These are phyloP conservation scores for Colletotrichum sp. DNA, from an alignment of 2,329 filamentous ascomycete species.

Conservation along the genomic window DNA sequence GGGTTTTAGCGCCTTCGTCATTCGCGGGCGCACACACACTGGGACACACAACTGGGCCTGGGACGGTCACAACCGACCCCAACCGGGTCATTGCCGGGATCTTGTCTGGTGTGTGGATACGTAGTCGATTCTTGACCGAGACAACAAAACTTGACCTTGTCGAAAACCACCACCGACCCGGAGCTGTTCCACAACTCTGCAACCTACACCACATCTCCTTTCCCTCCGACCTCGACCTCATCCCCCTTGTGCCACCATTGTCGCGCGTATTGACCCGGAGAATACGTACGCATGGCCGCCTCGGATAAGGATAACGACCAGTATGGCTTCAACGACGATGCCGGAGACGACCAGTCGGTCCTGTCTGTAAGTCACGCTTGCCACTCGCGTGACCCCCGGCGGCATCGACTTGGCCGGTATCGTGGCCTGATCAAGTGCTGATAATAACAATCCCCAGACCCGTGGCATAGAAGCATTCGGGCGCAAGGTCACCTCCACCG, in stretches of 20 bases:
- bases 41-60: not conserved
- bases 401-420: conserved; percentile 13
- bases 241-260: conserved; percentile 13
- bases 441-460: conserved; percentile 57
- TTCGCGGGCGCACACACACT: not conserved
- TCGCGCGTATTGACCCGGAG: conserved; percentile 13
- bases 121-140: conserved; percentile 17
- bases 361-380: conserved; percentile 33
- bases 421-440: conserved; percentile 14
- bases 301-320: conserved; percentile 44
- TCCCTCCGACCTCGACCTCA: not conserved
- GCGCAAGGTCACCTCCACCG: conserved; percentile 93
- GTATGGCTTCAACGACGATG: conserved; percentile 51
- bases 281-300: conserved; percentile 40
- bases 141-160: conserved; percentile 22
- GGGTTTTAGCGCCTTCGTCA: conserved; percentile 14
- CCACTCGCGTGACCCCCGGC: conserved; percentile 5
- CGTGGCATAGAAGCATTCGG: conserved; percentile 91
- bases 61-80: not conserved
- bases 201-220: not conserved
- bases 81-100: conserved; percentile 9
- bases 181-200: conserved; percentile 8
- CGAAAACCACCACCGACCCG: not conserved
- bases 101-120: conserved; percentile 18
- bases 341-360: conserved; percentile 53